These are phyloP conservation scores for Nemophila menziesii DNA, from an alignment of 257 asterid genomes.

Conservation along the genomic window DNA sequence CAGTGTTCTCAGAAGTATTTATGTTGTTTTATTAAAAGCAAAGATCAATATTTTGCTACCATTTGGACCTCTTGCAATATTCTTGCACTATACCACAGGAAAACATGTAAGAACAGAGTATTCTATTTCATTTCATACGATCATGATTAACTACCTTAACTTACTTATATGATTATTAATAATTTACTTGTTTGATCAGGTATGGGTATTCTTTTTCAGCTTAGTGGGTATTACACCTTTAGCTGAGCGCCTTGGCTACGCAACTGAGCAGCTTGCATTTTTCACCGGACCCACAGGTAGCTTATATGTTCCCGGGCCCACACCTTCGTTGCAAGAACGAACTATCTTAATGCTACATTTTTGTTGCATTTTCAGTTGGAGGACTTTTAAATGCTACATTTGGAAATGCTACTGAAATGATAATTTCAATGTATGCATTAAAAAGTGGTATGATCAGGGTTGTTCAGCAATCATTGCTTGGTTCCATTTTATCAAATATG, in stretches of 20 bases:
- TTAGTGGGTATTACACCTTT: constrained; percentile 63
- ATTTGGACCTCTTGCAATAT: constrained; percentile 74
- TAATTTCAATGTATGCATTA: constrained; percentile 79
- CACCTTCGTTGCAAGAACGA: too few relatives aligned
- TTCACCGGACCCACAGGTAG: constrained; percentile 71
- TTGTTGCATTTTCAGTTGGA: constrained; percentile 49
- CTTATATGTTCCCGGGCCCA: not conserved
- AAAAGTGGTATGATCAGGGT: constrained; percentile 87
- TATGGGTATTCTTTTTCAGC: constrained; percentile 63
- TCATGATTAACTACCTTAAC: constrained; percentile 5
- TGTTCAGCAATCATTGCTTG: constrained; percentile 82
- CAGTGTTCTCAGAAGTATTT: constrained; percentile 49
- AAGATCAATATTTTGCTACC: constrained; percentile 80
- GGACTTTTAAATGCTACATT: constrained; percentile 95
- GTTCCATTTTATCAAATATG: constrained; percentile 98
- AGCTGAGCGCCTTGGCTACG: constrained; percentile 85
- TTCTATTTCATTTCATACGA: not conserved
- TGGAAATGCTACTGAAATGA: constrained; percentile 98
- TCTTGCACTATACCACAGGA: constrained; percentile 53
- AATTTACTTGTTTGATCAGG: constrained; percentile 24
- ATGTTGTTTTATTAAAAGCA: constrained; percentile 59
- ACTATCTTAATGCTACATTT: not conserved
- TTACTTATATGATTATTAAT: not conserved
- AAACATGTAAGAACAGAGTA: constrained; percentile 46
- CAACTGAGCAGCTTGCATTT: constrained; percentile 75